Evolutionary conservation across 192 early-diverging fungal genomes (phyloP), one percentile per base, ranked within the genome.

Genomic region (Obelidium mucronatum): DNA sequence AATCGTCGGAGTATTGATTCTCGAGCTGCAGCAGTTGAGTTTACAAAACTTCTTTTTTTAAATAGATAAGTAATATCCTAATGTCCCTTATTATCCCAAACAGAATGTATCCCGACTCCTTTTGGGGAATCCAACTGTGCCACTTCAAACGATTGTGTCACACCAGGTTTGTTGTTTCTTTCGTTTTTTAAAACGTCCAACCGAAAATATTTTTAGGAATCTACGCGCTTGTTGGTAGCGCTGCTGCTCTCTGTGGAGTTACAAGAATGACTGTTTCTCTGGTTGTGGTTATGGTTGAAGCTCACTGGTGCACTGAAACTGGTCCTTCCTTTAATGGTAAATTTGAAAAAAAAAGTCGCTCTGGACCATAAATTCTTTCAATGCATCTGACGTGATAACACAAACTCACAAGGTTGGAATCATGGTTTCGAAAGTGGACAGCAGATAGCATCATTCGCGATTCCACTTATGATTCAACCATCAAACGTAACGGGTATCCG

Each of bases 211-310:
- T n/a, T n/a, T n/a, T n/a, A n/a, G n/a, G 69, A 15, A 92, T 92
- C 1, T 97, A 97, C 79, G 96, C 96, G 39, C 92, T 96, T 59
- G 81, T 96, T 56, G 96, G 96, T 28, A 94, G 94, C 1, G 95
- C 94, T 0, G 95, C 95, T 2, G 87, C 91, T 6, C 76, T 96
- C 67, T 88, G 86, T 66, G 93, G 93, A 2, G 91, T 94, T 19
- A 94, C 93, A 84, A 92, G 91, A 79, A 90, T 90, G 55, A 93
- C 93, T 78, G 91, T 94, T 2, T 92, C 92, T 30, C 83, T 96
- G 26, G 93, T 94, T 0, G 94, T 97, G 3, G 95, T 96, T 73
- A 96, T 96, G 94, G 95, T 96, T 79, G 96, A 97, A 76, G n/a
- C 81, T 97, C 54, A 97, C 96, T 0, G 94, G 94, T 22, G 92